A percentile compares a stretch with the other conserved stretches of the same genome.
These are phyloP conservation scores for Fomitopsis pulvina DNA, from an alignment of 768 basidiomycete species.

Conservation along the genomic window DNA sequence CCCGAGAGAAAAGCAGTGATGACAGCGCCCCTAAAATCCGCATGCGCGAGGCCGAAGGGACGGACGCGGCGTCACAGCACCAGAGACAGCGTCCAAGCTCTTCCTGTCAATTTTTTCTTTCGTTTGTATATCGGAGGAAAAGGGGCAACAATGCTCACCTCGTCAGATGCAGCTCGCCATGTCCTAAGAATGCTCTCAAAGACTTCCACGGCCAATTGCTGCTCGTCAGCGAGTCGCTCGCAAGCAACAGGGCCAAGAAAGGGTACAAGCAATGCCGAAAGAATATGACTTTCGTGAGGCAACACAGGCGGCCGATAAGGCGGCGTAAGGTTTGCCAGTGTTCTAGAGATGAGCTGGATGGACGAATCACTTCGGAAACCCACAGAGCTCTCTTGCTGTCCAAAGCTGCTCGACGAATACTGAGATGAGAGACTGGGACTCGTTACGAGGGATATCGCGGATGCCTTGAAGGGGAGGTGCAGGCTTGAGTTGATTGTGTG, in stretches of 20 bases:
- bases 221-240: slow-evolving; percentile 41
- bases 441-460: slow-evolving; percentile 12
- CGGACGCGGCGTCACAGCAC: slow-evolving; percentile 59
- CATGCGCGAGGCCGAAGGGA: slow-evolving; percentile 35
- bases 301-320: slow-evolving; percentile 27
- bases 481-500: slow-evolving; percentile 29
- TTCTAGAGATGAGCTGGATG: slow-evolving; percentile 38
- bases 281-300: slow-evolving; percentile 52
- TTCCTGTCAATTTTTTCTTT: slow-evolving; percentile 17
- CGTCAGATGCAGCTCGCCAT: slow-evolving; percentile 46
- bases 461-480: slow-evolving; percentile 22
- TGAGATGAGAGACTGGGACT: slow-evolving; percentile 8
- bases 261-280: slow-evolving; percentile 51
- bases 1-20: slow-evolving; percentile 36
- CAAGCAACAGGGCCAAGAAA: slow-evolving; percentile 38
- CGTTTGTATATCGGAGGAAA: slow-evolving; percentile 10
- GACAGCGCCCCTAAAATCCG: slow-evolving; percentile 47
- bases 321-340: slow-evolving; percentile 23
- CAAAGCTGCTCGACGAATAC: slow-evolving; percentile 25
- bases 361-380: slow-evolving; percentile 27
- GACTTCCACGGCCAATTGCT: slow-evolving; percentile 47
- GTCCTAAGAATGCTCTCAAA: slow-evolving; percentile 53
- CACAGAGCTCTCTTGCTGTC: slow-evolving; percentile 10
- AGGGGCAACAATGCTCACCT: slow-evolving; percentile 34
- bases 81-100: slow-evolving; percentile 59